Evolutionary conservation across 1,284 basidiomycete species (phyloP), one percentile per base, ranked within the genome.

Genomic region (Xerocomus amazonicus): DNA sequence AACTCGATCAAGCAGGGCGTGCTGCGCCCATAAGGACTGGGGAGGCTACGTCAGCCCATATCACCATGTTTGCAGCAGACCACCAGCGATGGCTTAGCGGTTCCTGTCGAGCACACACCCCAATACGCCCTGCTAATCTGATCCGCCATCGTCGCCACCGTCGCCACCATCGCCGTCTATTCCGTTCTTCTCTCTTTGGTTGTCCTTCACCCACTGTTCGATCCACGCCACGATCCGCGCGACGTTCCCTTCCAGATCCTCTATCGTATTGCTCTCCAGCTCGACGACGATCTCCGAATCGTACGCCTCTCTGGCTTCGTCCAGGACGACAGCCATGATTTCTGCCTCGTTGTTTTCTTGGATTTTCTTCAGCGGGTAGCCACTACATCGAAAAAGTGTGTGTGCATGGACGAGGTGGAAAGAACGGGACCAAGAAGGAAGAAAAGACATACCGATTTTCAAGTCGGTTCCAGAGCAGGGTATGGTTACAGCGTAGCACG

Each of bases 341-440:
- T 99, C 96, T 9, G 95, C 94, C 60, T 95, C 87, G 70, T 99
- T 96, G 69, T 99, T 99, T 70, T 99, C 97, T 66, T 95, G 89
- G 9, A 99, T 92, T 73, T 99, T 99, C 66, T 92, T 90, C 41
- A 93, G 70, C 1, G 89, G 74, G 65, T 99, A 99, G 10, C 83
- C 81, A 57, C 96, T 97, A 23, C 4, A 23, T 23, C 19, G 66
- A 9, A 45, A 44, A 33, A 19, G 13, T 19, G 29, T 31, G 3
- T 16, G 29, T 10, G 27, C 6, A 9, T 16, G 26, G n/a, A n/a
- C 9, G 16, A 10, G 12, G n/a, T n/a, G n/a, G n/a, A 16, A 19
- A 16, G 12, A 28, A 19, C 8, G 28, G 6, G 13, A 23, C 19
- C 19, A 4, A 17, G 27, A 9, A 26, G 17, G 14, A 13, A 23